phyloP scores from a whole-genome alignment of 2,329 filamentous ascomycete genomes.

The Colletotrichum eleusines region DNA sequence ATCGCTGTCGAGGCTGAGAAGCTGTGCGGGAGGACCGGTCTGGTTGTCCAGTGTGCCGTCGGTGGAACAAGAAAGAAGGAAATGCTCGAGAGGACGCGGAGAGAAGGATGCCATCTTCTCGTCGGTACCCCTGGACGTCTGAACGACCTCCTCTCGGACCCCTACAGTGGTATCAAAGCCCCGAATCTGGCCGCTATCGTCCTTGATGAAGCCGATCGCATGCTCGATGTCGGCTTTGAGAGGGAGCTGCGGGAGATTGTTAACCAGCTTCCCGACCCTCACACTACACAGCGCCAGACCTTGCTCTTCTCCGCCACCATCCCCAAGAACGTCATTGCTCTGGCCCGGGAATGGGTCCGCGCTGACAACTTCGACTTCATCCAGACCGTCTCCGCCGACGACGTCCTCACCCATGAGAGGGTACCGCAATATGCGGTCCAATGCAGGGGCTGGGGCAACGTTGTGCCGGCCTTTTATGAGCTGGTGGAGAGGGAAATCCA shows the following conservation, averaged over 20 bases:
- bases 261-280: constrained; percentile 70
- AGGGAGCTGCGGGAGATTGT: constrained; percentile 74
- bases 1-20: constrained; percentile 83
- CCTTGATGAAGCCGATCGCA: constrained; percentile 96
- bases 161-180: constrained; percentile 71
- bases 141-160: constrained; percentile 82
- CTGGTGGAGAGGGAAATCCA: constrained; percentile 73
- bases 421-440: constrained; percentile 84
- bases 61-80: constrained; percentile 85
- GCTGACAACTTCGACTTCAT: constrained; percentile 86
- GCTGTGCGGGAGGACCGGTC: constrained; percentile 72
- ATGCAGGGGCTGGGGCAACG: constrained; percentile 78
- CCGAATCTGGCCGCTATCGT: constrained; percentile 91
- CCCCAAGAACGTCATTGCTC: constrained; percentile 81
- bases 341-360: constrained; percentile 85
- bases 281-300: constrained; percentile 81
- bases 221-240: constrained; percentile 94
- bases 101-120: constrained; percentile 86
- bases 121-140: constrained; percentile 92
- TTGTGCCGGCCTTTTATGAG: constrained; percentile 82
- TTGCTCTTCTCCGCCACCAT: constrained; percentile 97
- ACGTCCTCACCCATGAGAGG: constrained; percentile 84
- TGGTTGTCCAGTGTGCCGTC: constrained; percentile 82
- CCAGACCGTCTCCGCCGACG: constrained; percentile 86
- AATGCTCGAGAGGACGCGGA: constrained; percentile 76